phyloP scores from a whole-genome alignment of 2,329 filamentous ascomycete genomes.

The Neofusicoccum sp. region DNA sequence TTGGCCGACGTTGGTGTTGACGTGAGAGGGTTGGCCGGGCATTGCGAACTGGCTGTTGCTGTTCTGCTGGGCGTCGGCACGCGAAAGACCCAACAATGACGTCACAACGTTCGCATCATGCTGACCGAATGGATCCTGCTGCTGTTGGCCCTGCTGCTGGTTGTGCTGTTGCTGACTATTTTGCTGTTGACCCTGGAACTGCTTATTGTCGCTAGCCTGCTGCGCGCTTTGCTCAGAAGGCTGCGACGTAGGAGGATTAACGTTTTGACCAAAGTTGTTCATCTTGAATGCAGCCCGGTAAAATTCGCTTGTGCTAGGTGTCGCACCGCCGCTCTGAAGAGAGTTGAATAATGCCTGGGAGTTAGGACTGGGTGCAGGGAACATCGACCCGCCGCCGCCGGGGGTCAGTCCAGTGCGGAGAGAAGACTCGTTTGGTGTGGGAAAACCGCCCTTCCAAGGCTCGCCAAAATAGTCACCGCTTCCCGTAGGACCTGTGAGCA shows the following conservation, averaged over 20 bases:
- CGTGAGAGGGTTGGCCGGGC: constrained; percentile 37
- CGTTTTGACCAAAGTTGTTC: constrained; percentile 36
- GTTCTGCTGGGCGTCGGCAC: constrained; percentile 18
- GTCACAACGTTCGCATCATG: constrained; percentile 68
- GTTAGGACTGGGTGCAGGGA: constrained; percentile 85
- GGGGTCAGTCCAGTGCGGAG: constrained; percentile 88
- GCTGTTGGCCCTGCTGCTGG: constrained; percentile 34
- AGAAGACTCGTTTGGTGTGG: constrained; percentile 95
- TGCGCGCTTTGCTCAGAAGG: constrained; percentile 39
- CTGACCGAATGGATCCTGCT: constrained; percentile 70
- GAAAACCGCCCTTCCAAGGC: constrained; percentile 79
- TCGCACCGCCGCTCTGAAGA: constrained; percentile 76
- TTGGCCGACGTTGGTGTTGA: constrained; percentile 41
- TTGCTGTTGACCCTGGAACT: constrained; percentile 35
- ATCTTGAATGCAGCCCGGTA: constrained; percentile 81
- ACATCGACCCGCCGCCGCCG: constrained; percentile 95
- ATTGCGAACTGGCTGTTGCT: constrained; percentile 56
- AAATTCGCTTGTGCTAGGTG: constrained; percentile 88
- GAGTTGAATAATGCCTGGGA: constrained; percentile 79
- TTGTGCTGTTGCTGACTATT: constrained; percentile 43
- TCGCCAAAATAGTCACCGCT: constrained; percentile 84
- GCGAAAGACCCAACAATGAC: constrained; percentile 17
- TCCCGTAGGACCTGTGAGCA: constrained; percentile 79
- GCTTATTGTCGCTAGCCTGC: constrained; percentile 53
- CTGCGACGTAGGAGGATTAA: constrained; percentile 43